A percentile compares a stretch with the other conserved stretches of the same genome.
Evolutionary conservation across 192 early-diverging fungal species (phyloP).

Genomic region (Oehlia diaphana): DNA sequence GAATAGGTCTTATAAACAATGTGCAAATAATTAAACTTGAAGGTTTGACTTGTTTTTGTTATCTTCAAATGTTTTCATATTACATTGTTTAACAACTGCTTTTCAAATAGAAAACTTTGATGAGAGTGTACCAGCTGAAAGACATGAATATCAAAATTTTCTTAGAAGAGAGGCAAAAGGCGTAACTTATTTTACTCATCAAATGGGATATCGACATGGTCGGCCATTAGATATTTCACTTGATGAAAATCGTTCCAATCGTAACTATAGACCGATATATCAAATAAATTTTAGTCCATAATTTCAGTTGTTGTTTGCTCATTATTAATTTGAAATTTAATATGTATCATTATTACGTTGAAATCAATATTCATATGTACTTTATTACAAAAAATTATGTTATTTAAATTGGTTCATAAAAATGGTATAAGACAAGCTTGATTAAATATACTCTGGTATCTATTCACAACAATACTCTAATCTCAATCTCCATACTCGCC

Average conservation of each 20-base stretch:
- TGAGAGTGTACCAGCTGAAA: constrained; percentile 11
- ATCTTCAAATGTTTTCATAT: constrained; percentile 5
- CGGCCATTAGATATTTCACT: constrained; percentile 8
- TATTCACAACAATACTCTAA: neutral
- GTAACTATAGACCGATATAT: neutral
- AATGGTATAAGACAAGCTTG: no score
- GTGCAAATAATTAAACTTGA: neutral
- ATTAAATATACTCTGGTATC: neutral
- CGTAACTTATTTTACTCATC: neutral
- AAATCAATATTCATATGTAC: no score
- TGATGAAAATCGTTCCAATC: neutral
- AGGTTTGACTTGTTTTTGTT: constrained; percentile 17
- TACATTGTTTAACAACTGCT: constrained; percentile 16
- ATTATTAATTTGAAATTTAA: no score
- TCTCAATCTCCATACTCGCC: neutral
- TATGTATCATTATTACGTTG: no score
- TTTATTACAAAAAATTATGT: no score
- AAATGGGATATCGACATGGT: constrained; percentile 11
- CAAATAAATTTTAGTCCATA: neutral
- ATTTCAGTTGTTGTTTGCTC: no score
- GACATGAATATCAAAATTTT: constrained; percentile 2
- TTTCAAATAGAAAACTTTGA: constrained; percentile 25
- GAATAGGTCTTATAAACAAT: neutral
- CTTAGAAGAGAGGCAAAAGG: constrained; percentile 15
- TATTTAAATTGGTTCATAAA: no score